Conservation (phyloP, 2,329 filamentous ascomycete species). For the Fusarium keratoplasticum region DNA sequence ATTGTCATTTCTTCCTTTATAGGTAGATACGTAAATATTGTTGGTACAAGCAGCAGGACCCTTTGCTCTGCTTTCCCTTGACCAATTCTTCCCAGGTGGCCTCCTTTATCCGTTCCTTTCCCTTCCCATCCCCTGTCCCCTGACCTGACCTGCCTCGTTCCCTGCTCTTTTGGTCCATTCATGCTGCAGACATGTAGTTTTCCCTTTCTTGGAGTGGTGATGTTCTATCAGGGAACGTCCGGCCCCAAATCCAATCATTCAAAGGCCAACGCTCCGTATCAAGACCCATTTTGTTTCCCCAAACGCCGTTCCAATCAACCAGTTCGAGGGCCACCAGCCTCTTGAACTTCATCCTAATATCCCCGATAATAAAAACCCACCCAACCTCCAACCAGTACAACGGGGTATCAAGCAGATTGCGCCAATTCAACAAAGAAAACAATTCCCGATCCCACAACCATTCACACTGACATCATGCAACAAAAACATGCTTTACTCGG, state of each 20-base stretch:
- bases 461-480: slow-evolving; percentile 6
- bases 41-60: slow-evolving; percentile 49
- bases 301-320: slow-evolving; percentile 45
- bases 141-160: slow-evolving; percentile 17
- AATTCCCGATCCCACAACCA: slow-evolving; percentile 26
- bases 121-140: slow-evolving; percentile 18
- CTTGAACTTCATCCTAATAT: slow-evolving; percentile 31
- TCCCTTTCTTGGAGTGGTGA: slow-evolving; percentile 60
- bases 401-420: slow-evolving; percentile 48
- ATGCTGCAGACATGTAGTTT: slow-evolving; percentile 47
- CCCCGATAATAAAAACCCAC: slow-evolving; percentile 33
- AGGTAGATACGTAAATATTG: slow-evolving; percentile 24
- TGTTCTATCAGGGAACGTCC: slow-evolving; percentile 56
- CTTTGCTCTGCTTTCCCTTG: slow-evolving; percentile 39
- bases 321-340: slow-evolving; percentile 30
- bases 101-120: slow-evolving; percentile 21
- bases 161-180: slow-evolving; percentile 33
- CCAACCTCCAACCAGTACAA: slow-evolving; percentile 38
- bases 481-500: slow-evolving; percentile 34
- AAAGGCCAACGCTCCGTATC: slow-evolving; percentile 39
- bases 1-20: slow-evolving; percentile 32
- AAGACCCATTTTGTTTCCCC: slow-evolving; percentile 39
- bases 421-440: slow-evolving; percentile 43
- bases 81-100: slow-evolving; percentile 22
- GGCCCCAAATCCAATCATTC: slow-evolving; percentile 42